A percentile compares a stretch with the other conserved stretches of the same genome.
These are phyloP conservation scores for Alternaria atra DNA, from an alignment of 2,329 filamentous ascomycete genomes.

Conservation along the genomic window DNA sequence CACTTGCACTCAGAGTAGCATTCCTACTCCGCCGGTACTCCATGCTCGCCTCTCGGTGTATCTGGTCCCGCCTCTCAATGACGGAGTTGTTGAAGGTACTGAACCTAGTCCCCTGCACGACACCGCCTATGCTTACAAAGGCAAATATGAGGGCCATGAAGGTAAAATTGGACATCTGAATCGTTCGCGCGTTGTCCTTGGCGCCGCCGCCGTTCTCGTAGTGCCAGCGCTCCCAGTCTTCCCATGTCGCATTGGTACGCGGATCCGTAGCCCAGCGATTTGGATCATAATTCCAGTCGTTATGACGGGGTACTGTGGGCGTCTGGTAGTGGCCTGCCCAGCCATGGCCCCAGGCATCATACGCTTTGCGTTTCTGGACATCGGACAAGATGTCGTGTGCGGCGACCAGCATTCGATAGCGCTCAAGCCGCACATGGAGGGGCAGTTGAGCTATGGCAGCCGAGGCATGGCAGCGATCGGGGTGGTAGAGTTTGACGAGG, in stretches of 20 bases:
- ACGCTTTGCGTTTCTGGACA: slow-evolving; percentile 77
- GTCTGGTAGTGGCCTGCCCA: slow-evolving; percentile 65
- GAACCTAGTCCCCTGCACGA: slow-evolving; percentile 76
- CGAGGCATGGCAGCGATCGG: slow-evolving; percentile 67
- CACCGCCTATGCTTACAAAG: slow-evolving; percentile 73
- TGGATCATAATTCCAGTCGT: slow-evolving; percentile 39
- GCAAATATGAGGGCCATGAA: slow-evolving; percentile 79
- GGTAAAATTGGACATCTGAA: slow-evolving; percentile 79
- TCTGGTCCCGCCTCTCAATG: slow-evolving; percentile 71
- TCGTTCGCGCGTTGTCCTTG: slow-evolving; percentile 55
- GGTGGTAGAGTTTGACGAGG: slow-evolving; percentile 95
- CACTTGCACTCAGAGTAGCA: slow-evolving; percentile 57
- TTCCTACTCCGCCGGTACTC: slow-evolving; percentile 66
- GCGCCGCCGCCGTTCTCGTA: slow-evolving; percentile 34
- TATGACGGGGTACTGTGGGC: slow-evolving; percentile 30
- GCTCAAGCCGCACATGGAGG: slow-evolving; percentile 75
- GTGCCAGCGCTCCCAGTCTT: slow-evolving; percentile 83
- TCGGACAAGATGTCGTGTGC: slow-evolving; percentile 90
- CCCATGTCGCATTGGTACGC: slow-evolving; percentile 89
- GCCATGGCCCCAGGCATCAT: slow-evolving; percentile 82
- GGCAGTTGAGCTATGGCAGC: slow-evolving; percentile 59
- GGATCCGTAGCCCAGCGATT: slow-evolving; percentile 52
- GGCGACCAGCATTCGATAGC: slow-evolving; percentile 86
- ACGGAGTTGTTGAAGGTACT: slow-evolving; percentile 69
- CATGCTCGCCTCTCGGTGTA: slow-evolving; percentile 72